Evolutionary conservation across 2,329 filamentous ascomycete genomes (phyloP).

Genomic region (Didymosphaeria variabile): DNA sequence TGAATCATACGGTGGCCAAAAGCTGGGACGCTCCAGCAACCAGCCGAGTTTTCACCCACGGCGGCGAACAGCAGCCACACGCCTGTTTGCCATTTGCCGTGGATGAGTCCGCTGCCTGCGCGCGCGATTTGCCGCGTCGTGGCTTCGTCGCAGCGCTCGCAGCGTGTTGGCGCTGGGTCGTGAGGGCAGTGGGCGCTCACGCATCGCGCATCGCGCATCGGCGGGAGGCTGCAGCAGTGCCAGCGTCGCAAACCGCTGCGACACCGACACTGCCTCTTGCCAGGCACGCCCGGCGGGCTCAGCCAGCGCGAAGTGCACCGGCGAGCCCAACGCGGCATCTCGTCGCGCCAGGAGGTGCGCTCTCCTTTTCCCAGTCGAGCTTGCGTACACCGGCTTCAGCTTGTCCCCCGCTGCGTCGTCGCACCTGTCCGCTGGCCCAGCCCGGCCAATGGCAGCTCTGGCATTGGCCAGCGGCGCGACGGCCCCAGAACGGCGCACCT

Average conservation of each 20-base stretch:
- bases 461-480: constrained; percentile 4
- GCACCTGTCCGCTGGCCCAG: neutral
- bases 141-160: neutral
- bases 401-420: constrained; percentile 7
- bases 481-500: constrained; percentile 18
- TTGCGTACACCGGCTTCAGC: constrained; percentile 2
- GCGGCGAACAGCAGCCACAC: constrained; percentile 14
- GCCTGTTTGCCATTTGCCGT: constrained; percentile 1
- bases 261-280: constrained; percentile 12
- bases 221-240: constrained; percentile 9
- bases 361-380: constrained; percentile 9
- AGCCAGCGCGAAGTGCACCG: constrained; percentile 4
- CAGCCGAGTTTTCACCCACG: constrained; percentile 7
- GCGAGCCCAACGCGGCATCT: neutral
- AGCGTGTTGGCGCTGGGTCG: neutral
- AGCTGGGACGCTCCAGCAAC: neutral
- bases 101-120: neutral
- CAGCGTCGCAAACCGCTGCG: neutral
- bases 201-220: neutral
- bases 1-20: constrained; percentile 5
- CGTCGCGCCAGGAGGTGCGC: neutral
- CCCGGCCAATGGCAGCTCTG: constrained; percentile 22
- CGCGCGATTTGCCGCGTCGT: neutral
- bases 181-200: neutral
- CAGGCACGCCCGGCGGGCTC: constrained; percentile 6